Base-by-base conservation (phyloP, 176 grass and related monocot genomes). In the Saccharum officinarum region DNA sequence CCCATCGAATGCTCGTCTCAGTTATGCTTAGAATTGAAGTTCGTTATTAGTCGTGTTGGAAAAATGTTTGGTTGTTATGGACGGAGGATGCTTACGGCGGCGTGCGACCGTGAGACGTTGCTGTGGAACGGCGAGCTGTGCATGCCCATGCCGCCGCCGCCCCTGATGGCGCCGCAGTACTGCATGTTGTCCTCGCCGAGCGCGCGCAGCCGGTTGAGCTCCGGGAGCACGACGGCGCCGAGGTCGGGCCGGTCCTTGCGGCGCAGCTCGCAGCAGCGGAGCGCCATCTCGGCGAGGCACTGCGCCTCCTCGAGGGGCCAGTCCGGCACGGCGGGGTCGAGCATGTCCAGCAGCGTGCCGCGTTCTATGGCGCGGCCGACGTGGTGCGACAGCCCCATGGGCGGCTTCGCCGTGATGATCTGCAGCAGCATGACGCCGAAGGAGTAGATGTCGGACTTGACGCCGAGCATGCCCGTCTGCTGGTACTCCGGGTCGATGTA, bases 401-500 rank as follows among this genome's bases (percentile, higher is more conserved):
- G 90, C 11, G 88, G 76, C 86, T 87, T 92, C 0, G 88, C 88
- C 17, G 93, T 95, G 79, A 92, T 79, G 46, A 95, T 83, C 86
- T 95, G 93, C 83, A 93, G 76, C 73, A 95, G 83, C 93, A 95
- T 86, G 17, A 95, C 76, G 3, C 91, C 93, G 5, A 95, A 78
- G 0, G 93, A 95, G 84, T 95, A 95, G 15, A 95, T 63, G 88
- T 95, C 91, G 0, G 93, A 95, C 77, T 95, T 95, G 3, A 82
- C 71, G 3, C 93, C 88, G 3, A 95, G 91, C 93, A 95, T 89
- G 12, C 93, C 93, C 26, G 93, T 95, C 83, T 95, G 93, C 88
- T 95, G 93, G 86, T 93, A 95, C 93, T 95, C 93, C 59, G 93
- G 91, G 67, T 95, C 93, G 78, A 95, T 95, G 91, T 95, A 95